phyloP scores from a whole-genome alignment of 805 yeast genomes.

The Cyberlindnera euphorbiiphila region DNA sequence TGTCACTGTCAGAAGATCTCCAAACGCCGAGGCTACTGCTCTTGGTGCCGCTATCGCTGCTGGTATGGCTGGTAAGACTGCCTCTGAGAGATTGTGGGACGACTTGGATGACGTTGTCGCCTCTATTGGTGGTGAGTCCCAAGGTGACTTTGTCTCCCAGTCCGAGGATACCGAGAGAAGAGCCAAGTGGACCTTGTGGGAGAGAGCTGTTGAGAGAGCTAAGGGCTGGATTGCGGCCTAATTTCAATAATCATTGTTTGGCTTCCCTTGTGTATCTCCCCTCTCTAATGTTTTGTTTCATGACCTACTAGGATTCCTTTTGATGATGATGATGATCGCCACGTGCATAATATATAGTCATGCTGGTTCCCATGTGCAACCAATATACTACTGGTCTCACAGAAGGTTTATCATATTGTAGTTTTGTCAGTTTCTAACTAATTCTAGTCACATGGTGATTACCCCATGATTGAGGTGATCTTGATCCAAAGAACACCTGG shows the following conservation, averaged over 20 bases:
- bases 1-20: slow-evolving; percentile 75
- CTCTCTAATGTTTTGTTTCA: neutral
- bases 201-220: slow-evolving; percentile 76
- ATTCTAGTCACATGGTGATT: no score
- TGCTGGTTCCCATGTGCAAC: no score
- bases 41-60: slow-evolving; percentile 97
- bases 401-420: no score
- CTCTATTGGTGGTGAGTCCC: slow-evolving; percentile 34
- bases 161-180: slow-evolving; percentile 57
- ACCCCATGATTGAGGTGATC: no score
- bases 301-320: neutral
- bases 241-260: slow-evolving; percentile 1
- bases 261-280: neutral
- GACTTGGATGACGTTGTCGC: slow-evolving; percentile 63
- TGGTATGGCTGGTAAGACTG: slow-evolving; percentile 54
- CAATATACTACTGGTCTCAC: no score
- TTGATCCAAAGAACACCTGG: slow-evolving; percentile 13
- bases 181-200: slow-evolving; percentile 75
- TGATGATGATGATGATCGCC: slow-evolving; percentile 10
- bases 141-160: slow-evolving; percentile 34
- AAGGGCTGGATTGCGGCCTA: slow-evolving; percentile 61
- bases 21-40: slow-evolving; percentile 87
- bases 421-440: neutral
- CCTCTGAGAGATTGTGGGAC: slow-evolving; percentile 66
- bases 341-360: slow-evolving; percentile 12